These are phyloP conservation scores for Albatrellus ellisii DNA, from an alignment of 768 basidiomycete genomes.

Conservation along the genomic window DNA sequence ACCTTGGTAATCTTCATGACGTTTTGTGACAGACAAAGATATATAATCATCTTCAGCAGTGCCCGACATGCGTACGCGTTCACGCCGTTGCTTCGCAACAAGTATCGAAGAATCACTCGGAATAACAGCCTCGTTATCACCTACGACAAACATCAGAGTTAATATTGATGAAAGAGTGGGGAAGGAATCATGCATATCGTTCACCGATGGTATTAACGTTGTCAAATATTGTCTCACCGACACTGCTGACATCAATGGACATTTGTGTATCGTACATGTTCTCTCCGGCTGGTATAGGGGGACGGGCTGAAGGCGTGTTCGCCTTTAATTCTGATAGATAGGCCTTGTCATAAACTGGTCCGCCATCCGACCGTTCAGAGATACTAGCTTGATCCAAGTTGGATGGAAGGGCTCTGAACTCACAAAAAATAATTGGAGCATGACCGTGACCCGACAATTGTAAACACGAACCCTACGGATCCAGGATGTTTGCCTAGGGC, in stretches of 20 bases:
- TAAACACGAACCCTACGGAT: constrained; percentile 10
- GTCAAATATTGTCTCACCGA: constrained; percentile 6
- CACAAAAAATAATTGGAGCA: constrained; percentile 1
- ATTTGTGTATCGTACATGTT: constrained; percentile 34
- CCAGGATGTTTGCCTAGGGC: constrained; percentile 41
- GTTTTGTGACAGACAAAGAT: constrained; percentile 55
- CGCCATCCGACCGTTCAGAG: constrained; percentile 26
- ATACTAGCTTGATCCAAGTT: constrained; percentile 5
- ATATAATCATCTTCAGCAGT: constrained; percentile 55
- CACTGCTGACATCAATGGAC: constrained; percentile 30
- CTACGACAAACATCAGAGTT: constrained; percentile 14
- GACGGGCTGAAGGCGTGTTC: constrained; percentile 49
- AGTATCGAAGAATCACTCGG: constrained; percentile 61
- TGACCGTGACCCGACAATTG: constrained; percentile 1
- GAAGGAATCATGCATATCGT: constrained; percentile 5
- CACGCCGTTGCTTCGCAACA: constrained; percentile 65
- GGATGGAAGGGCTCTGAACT: neutral
- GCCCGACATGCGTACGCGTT: constrained; percentile 42
- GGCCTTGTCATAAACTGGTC: constrained; percentile 57
- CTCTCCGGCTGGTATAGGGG: constrained; percentile 22
- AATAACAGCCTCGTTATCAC: constrained; percentile 33
- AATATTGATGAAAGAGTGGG: constrained; percentile 16
- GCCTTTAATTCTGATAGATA: constrained; percentile 73
- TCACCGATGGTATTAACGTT: constrained; percentile 5
- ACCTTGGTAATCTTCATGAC: constrained; percentile 40